Evolutionary conservation across 2,329 filamentous ascomycete species (phyloP).

Genomic region (Monilinia fructicola): DNA sequence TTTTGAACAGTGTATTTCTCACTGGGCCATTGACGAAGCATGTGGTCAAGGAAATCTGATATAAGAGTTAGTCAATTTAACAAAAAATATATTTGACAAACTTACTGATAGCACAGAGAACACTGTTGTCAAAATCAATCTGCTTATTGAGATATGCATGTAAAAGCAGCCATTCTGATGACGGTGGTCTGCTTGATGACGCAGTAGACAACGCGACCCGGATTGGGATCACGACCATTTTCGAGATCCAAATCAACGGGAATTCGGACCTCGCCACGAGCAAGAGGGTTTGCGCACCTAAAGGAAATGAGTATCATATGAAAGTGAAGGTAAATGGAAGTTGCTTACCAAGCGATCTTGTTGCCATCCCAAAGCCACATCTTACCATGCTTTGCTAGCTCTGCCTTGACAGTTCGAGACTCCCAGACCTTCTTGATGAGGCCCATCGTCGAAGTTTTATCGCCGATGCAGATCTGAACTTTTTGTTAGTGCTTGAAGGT

Average conservation of each 20-base stretch:
- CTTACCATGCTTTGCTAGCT: slow-evolving; percentile 49
- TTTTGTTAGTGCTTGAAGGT: slow-evolving; percentile 20
- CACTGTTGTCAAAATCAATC: slow-evolving; percentile 60
- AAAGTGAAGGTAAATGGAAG: slow-evolving; percentile 9
- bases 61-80: slow-evolving; percentile 18
- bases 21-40: slow-evolving; percentile 77
- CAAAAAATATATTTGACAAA: slow-evolving; percentile 23
- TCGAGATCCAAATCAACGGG: slow-evolving; percentile 73
- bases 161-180: slow-evolving; percentile 70
- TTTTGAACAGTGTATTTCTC: slow-evolving; percentile 69
- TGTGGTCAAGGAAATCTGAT: slow-evolving; percentile 79
- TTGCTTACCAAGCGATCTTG: slow-evolving; percentile 76
- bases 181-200: slow-evolving; percentile 65
- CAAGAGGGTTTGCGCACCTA: slow-evolving; percentile 40
- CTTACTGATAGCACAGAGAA: slow-evolving; percentile 75
- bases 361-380: slow-evolving; percentile 77
- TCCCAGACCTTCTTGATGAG: slow-evolving; percentile 77
- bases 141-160: slow-evolving; percentile 63
- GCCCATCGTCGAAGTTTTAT: slow-evolving; percentile 59
- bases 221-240: slow-evolving; percentile 40
- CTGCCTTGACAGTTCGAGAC: slow-evolving; percentile 57
- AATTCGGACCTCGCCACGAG: slow-evolving; percentile 50
- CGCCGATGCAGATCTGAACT: slow-evolving; percentile 63
- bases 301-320: slow-evolving; percentile 38
- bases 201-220: slow-evolving; percentile 50